Base-by-base conservation (phyloP, 164 flowering plant genomes). In the Magnolia kwangsiensis region DNA sequence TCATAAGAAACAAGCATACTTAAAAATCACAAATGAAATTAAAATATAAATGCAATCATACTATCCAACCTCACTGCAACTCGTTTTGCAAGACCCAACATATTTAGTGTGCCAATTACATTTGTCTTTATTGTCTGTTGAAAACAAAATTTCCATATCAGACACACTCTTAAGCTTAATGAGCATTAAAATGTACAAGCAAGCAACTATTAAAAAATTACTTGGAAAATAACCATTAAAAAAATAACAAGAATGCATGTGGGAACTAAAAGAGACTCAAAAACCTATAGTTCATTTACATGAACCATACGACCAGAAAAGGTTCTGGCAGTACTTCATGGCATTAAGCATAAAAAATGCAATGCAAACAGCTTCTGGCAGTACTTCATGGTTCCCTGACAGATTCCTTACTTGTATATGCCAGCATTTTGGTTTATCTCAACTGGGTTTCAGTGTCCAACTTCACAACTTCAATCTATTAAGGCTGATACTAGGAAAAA, bases 21-120 rank as follows among this genome's bases (percentile, higher is more conserved):
- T n/a, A 68, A 20, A n/a, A 55, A 7, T 5, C n/a, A 68, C 11
- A 75, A 69, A 68, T 37, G 2, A 20, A 10, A 73, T 61, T 1
- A 18, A 3, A 23, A 51, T 1, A 50, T 4, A 9, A 67, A 51
- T 55, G 9, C 21, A 45, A 8, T 9, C 37, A 50, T 69, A 66
- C 16, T 31, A 19, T 24, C 85, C 24, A 79, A 96, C 90, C 99
- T 92, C 78, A 98, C 99, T 74, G 97, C 98, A 77, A 96, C 97
- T 72, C 99, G 90, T 83, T 96, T 94, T 29, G 99, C 99, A 81
- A 96, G 98, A 65, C 99, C 99, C 76, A 96, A 78, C 99, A 96
- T 96, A 84, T 96, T 96, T 78, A 96, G 80, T 4, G 99, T 96
- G 51, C 99, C 99, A 83, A 96, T 91, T 76, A 96, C 99, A 84